phyloP scores from a whole-genome alignment of 371 early-diverging fungal species.

The Lichtheimia ornata region DNA sequence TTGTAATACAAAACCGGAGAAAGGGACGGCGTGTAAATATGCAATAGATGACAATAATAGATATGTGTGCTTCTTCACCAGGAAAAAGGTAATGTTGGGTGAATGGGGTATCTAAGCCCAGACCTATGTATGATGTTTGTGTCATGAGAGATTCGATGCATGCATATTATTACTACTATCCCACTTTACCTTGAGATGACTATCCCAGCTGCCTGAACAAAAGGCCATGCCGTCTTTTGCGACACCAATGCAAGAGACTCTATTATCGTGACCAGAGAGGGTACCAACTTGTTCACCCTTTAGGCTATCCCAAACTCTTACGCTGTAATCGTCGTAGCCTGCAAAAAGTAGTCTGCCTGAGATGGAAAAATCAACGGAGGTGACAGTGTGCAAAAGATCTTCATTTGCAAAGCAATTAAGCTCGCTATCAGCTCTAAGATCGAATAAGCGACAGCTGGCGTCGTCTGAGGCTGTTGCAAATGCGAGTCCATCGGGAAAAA shows the following conservation, averaged over 20 bases:
- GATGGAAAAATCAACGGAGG: constrained; percentile 93
- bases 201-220: constrained; percentile 97
- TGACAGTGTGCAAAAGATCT: constrained; percentile 94
- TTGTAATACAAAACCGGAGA: no score
- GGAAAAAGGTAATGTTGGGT: no score
- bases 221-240: constrained; percentile 96
- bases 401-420: constrained; percentile 96
- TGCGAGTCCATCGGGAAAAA: constrained; percentile 97
- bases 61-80: no score
- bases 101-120: no score
- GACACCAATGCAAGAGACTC: constrained; percentile 95
- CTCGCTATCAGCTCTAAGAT: constrained; percentile 96
- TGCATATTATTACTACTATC: not conserved
- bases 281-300: constrained; percentile 94
- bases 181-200: constrained; percentile 52
- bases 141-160: no score
- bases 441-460: constrained; percentile 95
- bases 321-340: constrained; percentile 98
- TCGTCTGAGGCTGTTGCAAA: constrained; percentile 98
- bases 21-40: no score
- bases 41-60: no score
- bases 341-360: constrained; percentile 96
- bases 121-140: no score
- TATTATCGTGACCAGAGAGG: constrained; percentile 92
- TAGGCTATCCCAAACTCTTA: constrained; percentile 98